These are phyloP conservation scores for Rhizopogon sp. DNA, from an alignment of 768 basidiomycete species.

Conservation along the genomic window DNA sequence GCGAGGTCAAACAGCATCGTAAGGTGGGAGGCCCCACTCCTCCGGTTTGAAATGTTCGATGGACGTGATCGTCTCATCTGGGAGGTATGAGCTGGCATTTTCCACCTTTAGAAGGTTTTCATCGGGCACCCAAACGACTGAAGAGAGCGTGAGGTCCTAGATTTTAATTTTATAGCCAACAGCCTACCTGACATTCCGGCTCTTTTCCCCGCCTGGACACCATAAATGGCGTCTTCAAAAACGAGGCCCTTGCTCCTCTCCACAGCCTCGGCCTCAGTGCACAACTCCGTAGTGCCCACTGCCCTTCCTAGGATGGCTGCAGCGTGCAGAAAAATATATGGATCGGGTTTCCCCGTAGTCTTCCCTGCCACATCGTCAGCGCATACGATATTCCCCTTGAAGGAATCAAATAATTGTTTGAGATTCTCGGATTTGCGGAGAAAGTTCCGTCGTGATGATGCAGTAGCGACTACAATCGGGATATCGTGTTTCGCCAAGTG, in stretches of 20 bases:
- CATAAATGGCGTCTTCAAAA: slow-evolving; percentile 78
- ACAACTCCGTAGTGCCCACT: slow-evolving; percentile 41
- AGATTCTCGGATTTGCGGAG: slow-evolving; percentile 64
- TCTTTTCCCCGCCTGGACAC: slow-evolving; percentile 74
- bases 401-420: slow-evolving; percentile 51
- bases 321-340: slow-evolving; percentile 76
- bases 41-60: slow-evolving; percentile 76
- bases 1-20: slow-evolving; percentile 15
- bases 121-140: slow-evolving; percentile 88
- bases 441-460: slow-evolving; percentile 62
- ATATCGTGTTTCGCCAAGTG: slow-evolving; percentile 66
- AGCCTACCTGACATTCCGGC: slow-evolving; percentile 80
- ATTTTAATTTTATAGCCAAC: not conserved
- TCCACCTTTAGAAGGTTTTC: slow-evolving; percentile 51
- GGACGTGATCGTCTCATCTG: slow-evolving; percentile 57
- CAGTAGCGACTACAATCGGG: slow-evolving; percentile 80
- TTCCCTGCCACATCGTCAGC: slow-evolving; percentile 58
- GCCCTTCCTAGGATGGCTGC: slow-evolving; percentile 54
- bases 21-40: slow-evolving; percentile 80
- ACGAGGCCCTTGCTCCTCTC: slow-evolving; percentile 66
- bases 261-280: slow-evolving; percentile 29
- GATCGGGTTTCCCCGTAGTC: slow-evolving; percentile 71
- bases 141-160: not conserved
- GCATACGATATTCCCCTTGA: slow-evolving; percentile 62
- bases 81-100: slow-evolving; percentile 41